These are phyloP conservation scores for Penicillium glabrum DNA, from an alignment of 2,329 filamentous ascomycete species.

Conservation along the genomic window DNA sequence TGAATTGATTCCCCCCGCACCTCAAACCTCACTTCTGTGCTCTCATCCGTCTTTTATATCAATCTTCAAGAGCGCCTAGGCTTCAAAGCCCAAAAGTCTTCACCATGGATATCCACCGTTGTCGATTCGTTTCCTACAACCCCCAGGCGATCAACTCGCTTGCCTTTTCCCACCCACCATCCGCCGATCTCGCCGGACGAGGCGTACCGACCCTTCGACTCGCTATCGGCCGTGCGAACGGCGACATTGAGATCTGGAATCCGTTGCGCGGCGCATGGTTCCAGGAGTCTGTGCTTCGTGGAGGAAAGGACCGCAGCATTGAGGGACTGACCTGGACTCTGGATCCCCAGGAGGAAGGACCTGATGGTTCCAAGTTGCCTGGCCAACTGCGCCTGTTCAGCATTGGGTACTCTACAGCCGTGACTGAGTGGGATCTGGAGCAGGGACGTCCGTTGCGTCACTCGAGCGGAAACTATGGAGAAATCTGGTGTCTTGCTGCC, in stretches of 20 bases:
- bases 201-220: slow-evolving; percentile 66
- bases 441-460: slow-evolving; percentile 75
- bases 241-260: slow-evolving; percentile 98
- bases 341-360: slow-evolving; percentile 68
- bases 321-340: slow-evolving; percentile 92
- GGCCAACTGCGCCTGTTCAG: slow-evolving; percentile 88
- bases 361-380: slow-evolving; percentile 57
- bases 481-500: slow-evolving; percentile 93
- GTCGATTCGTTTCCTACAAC: slow-evolving; percentile 91
- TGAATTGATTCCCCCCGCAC: slow-evolving; percentile 15
- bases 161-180: slow-evolving; percentile 79
- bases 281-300: slow-evolving; percentile 82
- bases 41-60: slow-evolving; percentile 5
- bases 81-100: slow-evolving; percentile 13
- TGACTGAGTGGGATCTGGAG: slow-evolving; percentile 93
- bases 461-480: slow-evolving; percentile 87
- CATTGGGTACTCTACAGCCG: slow-evolving; percentile 86
- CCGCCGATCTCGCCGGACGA: slow-evolving; percentile 46
- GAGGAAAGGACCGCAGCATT: slow-evolving; percentile 80
- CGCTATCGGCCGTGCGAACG: slow-evolving; percentile 88
- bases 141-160: slow-evolving; percentile 90
- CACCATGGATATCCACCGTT: slow-evolving; percentile 92
- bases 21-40: slow-evolving; percentile 9
- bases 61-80: slow-evolving; percentile 15
- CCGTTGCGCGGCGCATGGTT: slow-evolving; percentile 79